A percentile compares a stretch with the other conserved stretches of the same genome.
Conservation (phyloP, 108 stramenopile genomes). For the Phaeodactylum tricornutum region DNA sequence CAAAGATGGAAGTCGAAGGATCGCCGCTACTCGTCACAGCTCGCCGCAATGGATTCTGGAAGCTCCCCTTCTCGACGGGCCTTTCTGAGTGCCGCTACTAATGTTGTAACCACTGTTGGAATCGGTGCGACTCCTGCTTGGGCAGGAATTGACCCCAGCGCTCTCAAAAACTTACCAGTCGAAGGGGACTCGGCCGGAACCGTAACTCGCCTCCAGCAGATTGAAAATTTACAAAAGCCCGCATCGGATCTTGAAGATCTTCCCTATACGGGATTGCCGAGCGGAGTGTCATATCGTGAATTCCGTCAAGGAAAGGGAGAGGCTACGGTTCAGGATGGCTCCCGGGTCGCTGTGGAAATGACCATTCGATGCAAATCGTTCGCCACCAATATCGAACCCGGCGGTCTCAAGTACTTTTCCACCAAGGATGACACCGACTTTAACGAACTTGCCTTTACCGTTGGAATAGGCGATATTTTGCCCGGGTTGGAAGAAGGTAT, state of each 20-base stretch:
- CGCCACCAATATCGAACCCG: constrained; percentile 59
- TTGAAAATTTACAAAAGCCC: constrained; percentile 34
- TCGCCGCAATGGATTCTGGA: too few species aligned
- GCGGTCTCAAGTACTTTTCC: constrained; percentile 57
- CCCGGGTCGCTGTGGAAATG: constrained; percentile 69
- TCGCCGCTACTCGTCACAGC: too few species aligned
- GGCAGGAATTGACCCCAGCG: constrained; percentile 53
- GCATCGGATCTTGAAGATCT: constrained; percentile 43
- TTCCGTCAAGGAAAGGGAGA: constrained; percentile 60
- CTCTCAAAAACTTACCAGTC: constrained; percentile 33
- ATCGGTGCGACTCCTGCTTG: too few species aligned
- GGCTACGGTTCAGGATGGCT: constrained; percentile 39
- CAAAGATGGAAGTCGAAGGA: too few species aligned
- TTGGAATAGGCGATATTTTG: constrained; percentile 45
- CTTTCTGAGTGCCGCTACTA: too few species aligned
- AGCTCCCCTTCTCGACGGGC: too few species aligned
- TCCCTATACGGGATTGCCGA: constrained; percentile 41
- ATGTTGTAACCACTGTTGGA: too few species aligned
- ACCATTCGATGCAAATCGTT: constrained; percentile 64
- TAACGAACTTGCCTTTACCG: constrained; percentile 62
- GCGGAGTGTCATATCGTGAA: constrained; percentile 52
- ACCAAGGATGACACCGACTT: constrained; percentile 63
- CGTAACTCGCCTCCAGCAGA: constrained; percentile 36
- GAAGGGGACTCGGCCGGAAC: constrained; percentile 55
- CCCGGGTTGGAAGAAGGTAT: constrained; percentile 56